Evolutionary conservation across 495 filamentous ascomycete genomes (phyloP).

Genomic region (Amphirosellinia nigrospora): DNA sequence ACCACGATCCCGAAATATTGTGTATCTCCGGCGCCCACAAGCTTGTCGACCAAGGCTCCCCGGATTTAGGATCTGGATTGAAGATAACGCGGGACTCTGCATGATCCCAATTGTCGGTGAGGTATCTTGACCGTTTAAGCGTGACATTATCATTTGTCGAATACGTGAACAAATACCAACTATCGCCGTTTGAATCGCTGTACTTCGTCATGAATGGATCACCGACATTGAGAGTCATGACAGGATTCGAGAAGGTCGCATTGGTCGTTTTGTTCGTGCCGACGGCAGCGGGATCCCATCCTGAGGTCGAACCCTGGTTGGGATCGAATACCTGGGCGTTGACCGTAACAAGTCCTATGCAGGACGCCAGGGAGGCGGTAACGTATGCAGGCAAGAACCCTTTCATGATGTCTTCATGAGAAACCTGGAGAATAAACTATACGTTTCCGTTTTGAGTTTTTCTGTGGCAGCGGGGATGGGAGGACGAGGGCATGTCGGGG

Average conservation of each 20-base stretch:
- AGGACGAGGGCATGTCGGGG: neutral
- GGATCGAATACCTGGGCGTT: constrained; percentile 37
- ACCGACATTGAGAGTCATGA: constrained; percentile 40
- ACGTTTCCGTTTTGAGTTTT: constrained; percentile 2
- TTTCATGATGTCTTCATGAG: constrained; percentile 33
- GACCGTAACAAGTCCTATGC: constrained; percentile 15
- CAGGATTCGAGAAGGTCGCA: constrained; percentile 43
- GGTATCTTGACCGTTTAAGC: constrained; percentile 39
- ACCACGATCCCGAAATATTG: constrained; percentile 51
- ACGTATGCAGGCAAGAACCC: constrained; percentile 19
- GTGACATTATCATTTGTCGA: constrained; percentile 42
- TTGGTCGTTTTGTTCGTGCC: constrained; percentile 43
- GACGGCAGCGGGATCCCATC: constrained; percentile 35
- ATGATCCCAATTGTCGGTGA: constrained; percentile 51
- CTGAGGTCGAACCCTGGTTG: constrained; percentile 31
- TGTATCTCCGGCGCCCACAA: constrained; percentile 59
- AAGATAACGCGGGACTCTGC: constrained; percentile 50
- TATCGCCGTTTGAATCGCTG: constrained; percentile 34
- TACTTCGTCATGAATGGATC: constrained; percentile 38
- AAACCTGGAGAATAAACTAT: neutral
- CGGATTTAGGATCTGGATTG: constrained; percentile 41
- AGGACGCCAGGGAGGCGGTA: constrained; percentile 24
- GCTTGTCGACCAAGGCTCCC: constrained; percentile 50
- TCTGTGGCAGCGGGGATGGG: neutral
- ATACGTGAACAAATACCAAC: constrained; percentile 45